Conservation (phyloP, 164 flowering plant species). For the Liquidambar formosana region DNA sequence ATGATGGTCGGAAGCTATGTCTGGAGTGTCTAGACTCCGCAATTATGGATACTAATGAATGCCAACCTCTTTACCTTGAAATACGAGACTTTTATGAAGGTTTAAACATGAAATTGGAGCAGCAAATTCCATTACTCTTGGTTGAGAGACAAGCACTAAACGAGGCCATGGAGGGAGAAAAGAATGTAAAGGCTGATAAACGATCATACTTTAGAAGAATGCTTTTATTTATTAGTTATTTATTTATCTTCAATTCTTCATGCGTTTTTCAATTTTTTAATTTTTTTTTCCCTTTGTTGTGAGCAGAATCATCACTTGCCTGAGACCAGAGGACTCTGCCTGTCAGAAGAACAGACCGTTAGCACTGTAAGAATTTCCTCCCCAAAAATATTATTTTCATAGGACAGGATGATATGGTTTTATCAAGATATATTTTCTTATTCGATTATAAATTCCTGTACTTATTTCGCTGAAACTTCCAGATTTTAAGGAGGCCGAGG, state of each 20-base stretch:
- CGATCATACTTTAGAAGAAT: not conserved
- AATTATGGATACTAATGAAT: conserved; percentile 57
- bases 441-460: not conserved
- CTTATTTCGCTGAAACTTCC: conserved; percentile 12
- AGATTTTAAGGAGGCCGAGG: conserved; percentile 73
- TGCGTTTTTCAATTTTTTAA: not conserved
- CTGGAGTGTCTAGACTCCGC: conserved; percentile 70
- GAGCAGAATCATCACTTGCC: conserved; percentile 52
- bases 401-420: not conserved
- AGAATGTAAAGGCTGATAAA: conserved; percentile 48
- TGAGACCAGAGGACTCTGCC: conserved; percentile 94
- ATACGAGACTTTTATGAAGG: conserved; percentile 66
- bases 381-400: not conserved
- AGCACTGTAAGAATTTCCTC: conserved; percentile 61
- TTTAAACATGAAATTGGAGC: conserved; percentile 59
- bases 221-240: not conserved
- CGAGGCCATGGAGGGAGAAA: conserved; percentile 85
- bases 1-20: conserved; percentile 73
- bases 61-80: conserved; percentile 62
- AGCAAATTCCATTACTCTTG: conserved; percentile 60
- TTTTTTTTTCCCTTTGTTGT: not conserved
- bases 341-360: conserved; percentile 90
- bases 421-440: not conserved
- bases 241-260: not conserved
- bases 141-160: conserved; percentile 72